Evolutionary conservation across 2,329 filamentous ascomycete species (phyloP).

Genomic region (Aureobasidium sp.): DNA sequence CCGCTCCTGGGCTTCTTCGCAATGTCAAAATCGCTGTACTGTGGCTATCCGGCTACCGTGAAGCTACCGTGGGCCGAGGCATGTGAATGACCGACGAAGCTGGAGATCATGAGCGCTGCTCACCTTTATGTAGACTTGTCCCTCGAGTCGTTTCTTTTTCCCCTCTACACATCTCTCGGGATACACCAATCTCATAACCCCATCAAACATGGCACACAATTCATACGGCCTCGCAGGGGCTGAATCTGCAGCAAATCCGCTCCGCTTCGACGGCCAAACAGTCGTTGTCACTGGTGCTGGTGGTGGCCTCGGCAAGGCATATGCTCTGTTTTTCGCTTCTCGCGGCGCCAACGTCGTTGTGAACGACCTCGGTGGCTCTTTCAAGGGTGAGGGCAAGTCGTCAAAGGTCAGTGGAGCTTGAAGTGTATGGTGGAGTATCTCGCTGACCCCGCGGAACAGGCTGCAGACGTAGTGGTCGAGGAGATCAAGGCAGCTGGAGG

Average conservation of each 20-base stretch:
- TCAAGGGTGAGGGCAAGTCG: slow-evolving; percentile 85
- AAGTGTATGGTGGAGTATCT: neutral
- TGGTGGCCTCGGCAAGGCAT: slow-evolving; percentile 73
- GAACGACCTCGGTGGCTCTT: slow-evolving; percentile 88
- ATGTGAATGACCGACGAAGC: slow-evolving; percentile 10
- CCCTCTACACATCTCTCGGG: slow-evolving; percentile 4
- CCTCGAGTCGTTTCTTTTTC: slow-evolving; percentile 13
- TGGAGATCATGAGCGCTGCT: slow-evolving; percentile 6
- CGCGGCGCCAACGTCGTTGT: slow-evolving; percentile 92
- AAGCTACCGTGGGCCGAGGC: slow-evolving; percentile 13
- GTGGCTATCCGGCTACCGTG: slow-evolving; percentile 7
- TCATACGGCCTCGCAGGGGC: slow-evolving; percentile 15
- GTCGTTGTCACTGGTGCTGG: slow-evolving; percentile 84
- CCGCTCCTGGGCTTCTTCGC: neutral
- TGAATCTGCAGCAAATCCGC: slow-evolving; percentile 20
- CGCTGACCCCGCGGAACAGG: slow-evolving; percentile 41
- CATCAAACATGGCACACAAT: slow-evolving; percentile 18
- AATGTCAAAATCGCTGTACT: neutral
- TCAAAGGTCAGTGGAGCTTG: slow-evolving; percentile 59
- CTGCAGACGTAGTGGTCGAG: slow-evolving; percentile 74
- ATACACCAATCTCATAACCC: neutral
- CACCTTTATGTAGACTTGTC: slow-evolving; percentile 12
- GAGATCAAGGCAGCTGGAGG: slow-evolving; percentile 83
- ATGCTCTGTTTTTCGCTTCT: slow-evolving; percentile 82
- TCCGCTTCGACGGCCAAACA: slow-evolving; percentile 82